Percentiles rank a stretch among this genome's conserved stretches.
Evolutionary conservation across 331 rosid species (phyloP).

Genomic region (Acacia concinna): DNA sequence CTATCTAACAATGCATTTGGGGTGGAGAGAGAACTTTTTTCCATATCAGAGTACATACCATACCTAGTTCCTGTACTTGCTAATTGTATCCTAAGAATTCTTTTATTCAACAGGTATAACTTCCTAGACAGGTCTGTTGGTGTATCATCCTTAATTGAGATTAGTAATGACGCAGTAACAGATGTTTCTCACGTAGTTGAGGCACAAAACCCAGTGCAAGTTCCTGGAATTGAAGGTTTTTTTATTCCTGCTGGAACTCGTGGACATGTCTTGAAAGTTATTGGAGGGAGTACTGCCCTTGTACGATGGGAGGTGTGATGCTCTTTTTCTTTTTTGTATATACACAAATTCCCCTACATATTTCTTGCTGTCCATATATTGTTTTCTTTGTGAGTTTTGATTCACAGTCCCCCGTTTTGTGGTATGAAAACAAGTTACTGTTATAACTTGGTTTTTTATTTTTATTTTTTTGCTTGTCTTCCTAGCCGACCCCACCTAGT

Average conservation of each 20-base stretch:
- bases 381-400: neutral
- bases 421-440: slow-evolving; percentile 6
- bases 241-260: slow-evolving; percentile 71
- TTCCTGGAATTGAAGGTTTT: slow-evolving; percentile 85
- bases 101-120: slow-evolving; percentile 66
- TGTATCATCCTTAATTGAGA: slow-evolving; percentile 74
- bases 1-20: neutral
- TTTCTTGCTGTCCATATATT: neutral
- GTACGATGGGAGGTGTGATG: slow-evolving; percentile 89
- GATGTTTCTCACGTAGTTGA: slow-evolving; percentile 56
- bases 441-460: neutral
- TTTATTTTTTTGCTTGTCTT: slow-evolving; percentile 1
- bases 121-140: slow-evolving; percentile 82
- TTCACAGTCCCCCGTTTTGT: neutral
- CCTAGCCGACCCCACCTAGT: no score
- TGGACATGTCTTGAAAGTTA: slow-evolving; percentile 70
- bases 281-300: slow-evolving; percentile 70
- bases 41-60: neutral
- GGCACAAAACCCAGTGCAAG: slow-evolving; percentile 52
- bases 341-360: neutral
- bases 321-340: neutral
- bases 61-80: slow-evolving; percentile 1
- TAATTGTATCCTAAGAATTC: slow-evolving; percentile 29
- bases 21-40: neutral
- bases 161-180: slow-evolving; percentile 42